Conservation (phyloP, 1,139 yeast genomes). For the Diutina scorzettiae region DNA sequence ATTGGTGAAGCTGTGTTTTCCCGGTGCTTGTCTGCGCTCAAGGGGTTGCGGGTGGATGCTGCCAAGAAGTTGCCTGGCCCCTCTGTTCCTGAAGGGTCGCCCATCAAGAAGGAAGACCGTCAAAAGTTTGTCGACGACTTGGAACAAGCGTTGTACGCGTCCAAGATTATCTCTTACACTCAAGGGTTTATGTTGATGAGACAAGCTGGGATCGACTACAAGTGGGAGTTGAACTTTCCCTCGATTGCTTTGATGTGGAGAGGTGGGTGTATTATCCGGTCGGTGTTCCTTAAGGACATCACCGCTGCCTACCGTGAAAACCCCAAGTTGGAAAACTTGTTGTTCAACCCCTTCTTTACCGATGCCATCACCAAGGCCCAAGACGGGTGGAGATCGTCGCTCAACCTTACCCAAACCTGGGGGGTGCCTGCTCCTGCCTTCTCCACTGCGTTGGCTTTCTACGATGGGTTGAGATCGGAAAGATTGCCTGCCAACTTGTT, state of each 20-base stretch:
- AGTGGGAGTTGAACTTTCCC: slow-evolving; percentile 96
- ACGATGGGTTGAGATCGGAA: slow-evolving; percentile 97
- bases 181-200: slow-evolving; percentile 99
- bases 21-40: slow-evolving; percentile 89
- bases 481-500: slow-evolving; percentile 93
- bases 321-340: slow-evolving; percentile 88
- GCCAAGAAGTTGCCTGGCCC: slow-evolving; percentile 75
- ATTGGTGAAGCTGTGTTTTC: slow-evolving; percentile 98
- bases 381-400: slow-evolving; percentile 86
- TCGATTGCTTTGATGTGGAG: slow-evolving; percentile 99
- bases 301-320: slow-evolving; percentile 90
- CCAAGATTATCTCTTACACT: slow-evolving; percentile 96
- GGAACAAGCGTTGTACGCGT: slow-evolving; percentile 97
- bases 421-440: slow-evolving; percentile 98
- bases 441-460: slow-evolving; percentile 93
- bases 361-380: slow-evolving; percentile 90
- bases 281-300: slow-evolving; percentile 95
- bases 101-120: slow-evolving; percentile 47
- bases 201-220: slow-evolving; percentile 95
- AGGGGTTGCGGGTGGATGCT: slow-evolving; percentile 83
- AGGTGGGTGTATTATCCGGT: slow-evolving; percentile 99
- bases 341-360: slow-evolving; percentile 91
- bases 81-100: slow-evolving; percentile 32
- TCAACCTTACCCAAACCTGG: slow-evolving; percentile 62
- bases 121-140: slow-evolving; percentile 79